Evolutionary conservation across 257 asterid genomes (phyloP), one percentile per base, ranked within the genome.

Genomic region (Rauvolfia tetraphylla): DNA sequence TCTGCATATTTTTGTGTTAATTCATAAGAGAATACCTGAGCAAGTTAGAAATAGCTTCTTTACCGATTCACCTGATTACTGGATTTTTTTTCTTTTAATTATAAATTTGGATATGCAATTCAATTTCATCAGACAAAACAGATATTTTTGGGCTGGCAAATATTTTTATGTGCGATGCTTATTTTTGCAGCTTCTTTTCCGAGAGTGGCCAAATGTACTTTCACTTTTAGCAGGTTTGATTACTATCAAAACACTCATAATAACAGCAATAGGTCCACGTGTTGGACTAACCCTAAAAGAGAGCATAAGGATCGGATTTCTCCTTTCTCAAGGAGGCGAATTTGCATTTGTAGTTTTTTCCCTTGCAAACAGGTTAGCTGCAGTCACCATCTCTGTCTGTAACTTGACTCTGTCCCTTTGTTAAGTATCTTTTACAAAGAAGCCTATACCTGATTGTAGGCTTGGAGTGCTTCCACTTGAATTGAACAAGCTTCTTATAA

Each of bases 381-480:
- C 75, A 39, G 61, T 39, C 75, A 71, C 27, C 36, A 70, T 81
- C 68, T 77, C 78, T 74, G n/a, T 29, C 36, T 56, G 41, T 31
- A 51, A 38, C 27, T 62, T 68, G 54, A 68, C 69, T 5, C 74
- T 68, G 72, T 75, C 17, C 73, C 34, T 59, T 61, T 74, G 29
- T 38, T 20, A 23, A 41, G 46, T 82, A 70, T 39, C 23, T 56
- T 58, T 76, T 69, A 75, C 75, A 33, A 72, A 57, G 56, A 72
- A 73, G 59, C 79, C 71, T 75, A 31, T 76, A 53, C 74, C 72
- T 80, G 80, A 49, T 73, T 81, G 74, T 82, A 95, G 99, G 97
- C 99, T 95, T 76, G 99, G 99, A 62, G 99, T 95, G 82, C 91
- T 95, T 75, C 99, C 99, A 78, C 97, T 95, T 74, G 99, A 95